phyloP scores from a whole-genome alignment of 345 rosid genomes.

The Hibiscus tridactylites region DNA sequence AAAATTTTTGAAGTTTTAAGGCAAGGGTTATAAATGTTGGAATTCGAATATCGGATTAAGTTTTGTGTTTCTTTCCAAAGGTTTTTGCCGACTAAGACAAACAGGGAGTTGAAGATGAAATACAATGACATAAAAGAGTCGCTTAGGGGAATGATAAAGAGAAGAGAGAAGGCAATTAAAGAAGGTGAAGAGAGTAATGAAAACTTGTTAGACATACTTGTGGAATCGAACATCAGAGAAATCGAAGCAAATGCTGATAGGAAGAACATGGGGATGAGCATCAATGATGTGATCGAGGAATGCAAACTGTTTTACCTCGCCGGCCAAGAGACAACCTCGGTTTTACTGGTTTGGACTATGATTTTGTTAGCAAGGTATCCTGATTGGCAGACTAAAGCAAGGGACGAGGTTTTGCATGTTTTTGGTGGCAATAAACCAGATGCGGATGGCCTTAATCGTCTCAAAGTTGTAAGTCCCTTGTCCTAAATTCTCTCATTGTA shows the following conservation, averaged over 20 bases:
- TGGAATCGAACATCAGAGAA: constrained; percentile 25
- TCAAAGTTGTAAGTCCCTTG: constrained; percentile 17
- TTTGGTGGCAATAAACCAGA: constrained; percentile 18
- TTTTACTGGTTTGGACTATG: constrained; percentile 30
- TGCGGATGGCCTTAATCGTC: constrained; percentile 11
- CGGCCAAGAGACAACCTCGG: constrained; percentile 28
- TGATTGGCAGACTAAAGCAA: constrained; percentile 28
- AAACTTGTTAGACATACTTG: constrained; percentile 26
- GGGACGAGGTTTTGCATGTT: constrained; percentile 27
- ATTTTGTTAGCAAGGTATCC: constrained; percentile 18
- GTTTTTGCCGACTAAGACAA: constrained; percentile 23
- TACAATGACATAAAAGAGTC: constrained; percentile 9
- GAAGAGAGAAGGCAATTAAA: constrained; percentile 13
- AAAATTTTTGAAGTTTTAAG: background rate
- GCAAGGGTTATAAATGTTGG: background rate
- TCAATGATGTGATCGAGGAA: constrained; percentile 24
- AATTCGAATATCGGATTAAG: background rate
- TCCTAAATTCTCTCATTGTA: background rate
- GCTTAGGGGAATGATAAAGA: constrained; percentile 17
- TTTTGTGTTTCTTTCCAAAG: background rate
- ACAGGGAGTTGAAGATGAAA: constrained; percentile 19
- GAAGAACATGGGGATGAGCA: constrained; percentile 13
- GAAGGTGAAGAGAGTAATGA: constrained; percentile 9
- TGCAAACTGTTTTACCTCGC: constrained; percentile 30
- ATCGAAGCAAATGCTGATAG: constrained; percentile 16